phyloP scores from a whole-genome alignment of 1,284 basidiomycete genomes.

The Cutaneotrichosporon cavernicola region DNA sequence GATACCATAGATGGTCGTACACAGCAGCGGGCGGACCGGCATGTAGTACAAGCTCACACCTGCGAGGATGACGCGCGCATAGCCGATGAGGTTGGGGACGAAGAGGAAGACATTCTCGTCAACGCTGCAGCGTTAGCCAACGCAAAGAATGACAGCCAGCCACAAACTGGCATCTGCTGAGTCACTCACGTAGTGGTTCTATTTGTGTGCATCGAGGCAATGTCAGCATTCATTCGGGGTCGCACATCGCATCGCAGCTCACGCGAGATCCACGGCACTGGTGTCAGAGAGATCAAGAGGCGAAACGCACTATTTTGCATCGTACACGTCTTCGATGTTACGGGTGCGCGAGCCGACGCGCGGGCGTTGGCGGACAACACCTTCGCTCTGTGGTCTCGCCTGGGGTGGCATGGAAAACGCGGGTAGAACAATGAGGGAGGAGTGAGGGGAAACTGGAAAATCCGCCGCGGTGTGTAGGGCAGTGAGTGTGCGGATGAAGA shows the following conservation, averaged over 20 bases:
- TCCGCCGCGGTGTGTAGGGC: not conserved
- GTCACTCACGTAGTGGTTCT: slow-evolving; percentile 68
- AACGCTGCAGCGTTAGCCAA: slow-evolving; percentile 25
- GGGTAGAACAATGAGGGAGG: not conserved
- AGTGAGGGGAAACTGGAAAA: not conserved
- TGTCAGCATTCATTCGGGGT: slow-evolving; percentile 14
- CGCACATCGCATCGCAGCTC: slow-evolving; percentile 23
- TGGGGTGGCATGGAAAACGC: not conserved
- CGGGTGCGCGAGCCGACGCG: slow-evolving; percentile 42
- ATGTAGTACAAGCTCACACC: slow-evolving; percentile 88
- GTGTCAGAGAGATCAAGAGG: slow-evolving; percentile 11
- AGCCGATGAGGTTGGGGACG: slow-evolving; percentile 95
- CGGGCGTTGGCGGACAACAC: slow-evolving; percentile 24
- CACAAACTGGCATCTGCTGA: slow-evolving; percentile 41
- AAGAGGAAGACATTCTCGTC: slow-evolving; percentile 92
- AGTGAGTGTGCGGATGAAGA: not conserved
- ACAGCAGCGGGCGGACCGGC: slow-evolving; percentile 89
- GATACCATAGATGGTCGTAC: slow-evolving; percentile 83
- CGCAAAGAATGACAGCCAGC: slow-evolving; percentile 71
- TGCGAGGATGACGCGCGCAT: slow-evolving; percentile 86
- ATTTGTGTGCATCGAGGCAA: not conserved
- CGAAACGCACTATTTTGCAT: slow-evolving; percentile 52
- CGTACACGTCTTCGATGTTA: slow-evolving; percentile 47
- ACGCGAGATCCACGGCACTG: slow-evolving; percentile 51
- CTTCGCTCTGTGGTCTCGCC: not conserved